Evolutionary conservation across 179 eudicot species (phyloP), one percentile per base, ranked within the genome.

Genomic region (Silene coronaria): DNA sequence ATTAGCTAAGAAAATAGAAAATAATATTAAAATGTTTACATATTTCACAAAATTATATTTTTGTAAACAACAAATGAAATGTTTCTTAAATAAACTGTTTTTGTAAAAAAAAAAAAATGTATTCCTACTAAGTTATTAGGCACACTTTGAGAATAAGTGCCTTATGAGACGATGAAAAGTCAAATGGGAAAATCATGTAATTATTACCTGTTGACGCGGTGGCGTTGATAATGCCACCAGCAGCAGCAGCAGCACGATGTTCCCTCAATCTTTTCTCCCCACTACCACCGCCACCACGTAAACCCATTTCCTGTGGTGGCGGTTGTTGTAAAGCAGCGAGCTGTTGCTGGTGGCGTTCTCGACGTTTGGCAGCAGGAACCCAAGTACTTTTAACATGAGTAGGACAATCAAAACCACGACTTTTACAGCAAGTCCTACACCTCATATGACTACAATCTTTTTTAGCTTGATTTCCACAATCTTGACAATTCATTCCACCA

Each of bases 381-480:
- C 94, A 90, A 10, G 94, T 90, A 71, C 90, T 86, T 76, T 85
- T 90, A 16, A 90, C 89, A 77, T 90, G 95, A 17, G 91, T 90
- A 3, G 89, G 76, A 67, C 95, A 90, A 14, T 85, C 90, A 70
- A 90, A 87, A 1, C 91, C 95, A 9, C 95, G 61, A 17, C 90
- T 88, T 78, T 88, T 88, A 53, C 95, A 88, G 64, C 95, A 90
- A 71, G 90, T 87, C 66, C 95, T 77, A 69, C 95, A 90, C 84
- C 91, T 81, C 74, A 84, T 24, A 59, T 88, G 90, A 0, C 24
- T 28, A 63, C 94, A 90, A 42, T 88, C 94, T 70, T 90, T 90
- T 77, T 90, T 90, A 2, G 94, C 87, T 71, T 88, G 95, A 64
- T 93, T 93, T 3, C 98, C 98, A 57, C 98, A 93, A 53, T 93